phyloP scores from a whole-genome alignment of 371 early-diverging fungal species.

The Haplosporangium sp. region DNA sequence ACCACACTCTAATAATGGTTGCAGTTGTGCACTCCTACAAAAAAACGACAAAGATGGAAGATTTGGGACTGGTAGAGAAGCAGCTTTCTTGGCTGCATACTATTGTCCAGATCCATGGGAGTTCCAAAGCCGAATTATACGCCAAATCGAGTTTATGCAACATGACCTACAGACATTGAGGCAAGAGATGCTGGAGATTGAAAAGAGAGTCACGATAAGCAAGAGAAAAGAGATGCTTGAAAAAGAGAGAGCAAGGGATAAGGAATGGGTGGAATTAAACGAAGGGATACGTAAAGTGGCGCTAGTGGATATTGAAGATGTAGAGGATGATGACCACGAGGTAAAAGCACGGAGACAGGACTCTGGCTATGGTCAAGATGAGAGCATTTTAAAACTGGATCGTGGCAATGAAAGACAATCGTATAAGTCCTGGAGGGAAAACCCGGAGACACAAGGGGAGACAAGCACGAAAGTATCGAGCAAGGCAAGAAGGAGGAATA shows the following conservation, averaged over 20 bases:
- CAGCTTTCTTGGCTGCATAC: conserved; percentile 9
- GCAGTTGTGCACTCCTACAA: conserved; percentile 16
- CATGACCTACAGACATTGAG: conserved; percentile 12
- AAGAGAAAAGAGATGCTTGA: conserved; percentile 19
- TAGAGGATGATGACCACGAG: neutral
- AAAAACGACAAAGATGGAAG: neutral
- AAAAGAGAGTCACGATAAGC: conserved; percentile 20
- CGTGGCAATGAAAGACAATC: neutral
- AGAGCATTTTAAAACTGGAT: too few relatives aligned
- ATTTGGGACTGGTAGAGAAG: conserved; percentile 1
- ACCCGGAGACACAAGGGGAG: neutral
- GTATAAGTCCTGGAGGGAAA: neutral
- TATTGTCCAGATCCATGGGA: conserved; percentile 36
- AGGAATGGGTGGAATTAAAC: conserved; percentile 17
- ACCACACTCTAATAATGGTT: neutral
- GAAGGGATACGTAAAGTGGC: neutral
- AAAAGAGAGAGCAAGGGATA: conserved; percentile 18
- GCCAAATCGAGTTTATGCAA: conserved; percentile 25
- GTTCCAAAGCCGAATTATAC: conserved; percentile 26
- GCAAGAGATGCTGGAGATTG: conserved; percentile 22
- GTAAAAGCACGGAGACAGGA: neutral
- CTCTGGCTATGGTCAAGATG: neutral
- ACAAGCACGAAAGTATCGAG: neutral
- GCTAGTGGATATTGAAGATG: neutral
- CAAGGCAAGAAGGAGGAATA: neutral